These are phyloP conservation scores for Leptomonas seymouri DNA, from an alignment of 208 protist species.

Conservation along the genomic window DNA sequence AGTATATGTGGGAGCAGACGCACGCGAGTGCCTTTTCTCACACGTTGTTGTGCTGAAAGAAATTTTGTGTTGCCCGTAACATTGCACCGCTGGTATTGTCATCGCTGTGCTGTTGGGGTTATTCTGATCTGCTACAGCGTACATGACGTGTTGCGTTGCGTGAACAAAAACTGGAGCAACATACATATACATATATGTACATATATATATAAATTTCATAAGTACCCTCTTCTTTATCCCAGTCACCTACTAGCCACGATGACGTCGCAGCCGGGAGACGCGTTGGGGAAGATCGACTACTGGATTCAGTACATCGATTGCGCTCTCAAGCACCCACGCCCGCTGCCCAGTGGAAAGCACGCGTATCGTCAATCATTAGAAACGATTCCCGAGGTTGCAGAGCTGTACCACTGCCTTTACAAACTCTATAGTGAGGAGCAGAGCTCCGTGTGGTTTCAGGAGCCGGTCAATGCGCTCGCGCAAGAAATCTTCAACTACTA, in stretches of 20 bases:
- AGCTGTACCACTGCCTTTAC: slow-evolving; percentile 80
- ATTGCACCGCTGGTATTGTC: too few relatives aligned
- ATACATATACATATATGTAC: too few relatives aligned
- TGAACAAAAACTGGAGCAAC: too few relatives aligned
- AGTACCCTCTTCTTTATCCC: too few relatives aligned
- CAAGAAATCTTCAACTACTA: slow-evolving; percentile 78
- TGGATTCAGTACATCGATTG: slow-evolving; percentile 71
- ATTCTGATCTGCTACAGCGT: too few relatives aligned
- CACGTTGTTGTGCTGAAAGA: too few relatives aligned
- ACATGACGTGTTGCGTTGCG: too few relatives aligned
- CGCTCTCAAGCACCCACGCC: slow-evolving; percentile 62
- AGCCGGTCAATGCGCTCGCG: slow-evolving; percentile 82
- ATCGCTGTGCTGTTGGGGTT: too few relatives aligned
- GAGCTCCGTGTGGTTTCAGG: slow-evolving; percentile 62
- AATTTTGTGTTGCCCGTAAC: too few relatives aligned
- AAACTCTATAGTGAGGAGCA: slow-evolving; percentile 79
- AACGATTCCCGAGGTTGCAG: slow-evolving; percentile 52
- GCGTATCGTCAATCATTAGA: slow-evolving; percentile 44
- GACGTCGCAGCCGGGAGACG: slow-evolving; percentile 37
- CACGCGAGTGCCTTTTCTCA: too few relatives aligned
- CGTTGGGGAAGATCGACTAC: slow-evolving; percentile 60
- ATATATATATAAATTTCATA: too few relatives aligned
- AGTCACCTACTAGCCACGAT: slow-evolving; percentile 31
- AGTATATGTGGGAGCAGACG: too few relatives aligned
- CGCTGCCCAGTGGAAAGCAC: slow-evolving; percentile 71